Base-by-base conservation (phyloP, 371 early-diverging fungal species). In the Gilbertella persicaria region DNA sequence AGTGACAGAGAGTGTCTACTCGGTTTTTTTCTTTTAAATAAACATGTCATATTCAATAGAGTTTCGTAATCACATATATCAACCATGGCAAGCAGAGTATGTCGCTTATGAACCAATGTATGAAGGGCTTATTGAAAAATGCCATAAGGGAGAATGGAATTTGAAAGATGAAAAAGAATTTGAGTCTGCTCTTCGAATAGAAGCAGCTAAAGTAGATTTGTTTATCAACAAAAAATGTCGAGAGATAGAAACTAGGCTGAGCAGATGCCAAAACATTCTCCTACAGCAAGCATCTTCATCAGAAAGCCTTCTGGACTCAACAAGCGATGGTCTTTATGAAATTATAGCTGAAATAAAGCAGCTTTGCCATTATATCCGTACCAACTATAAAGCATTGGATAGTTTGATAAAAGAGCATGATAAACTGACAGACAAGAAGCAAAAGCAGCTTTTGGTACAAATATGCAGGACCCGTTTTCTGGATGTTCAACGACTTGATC, bases 301-400 rank as follows among this genome's bases (percentile, higher is more conserved):
- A n/a, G 65, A 13, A 56, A 46, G 28, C 41, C 3, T 14, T 13
- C 23, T 33, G 4, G 26, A 33, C 16, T 46, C 64, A 6, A 56
- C 58, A 19, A 45, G 62, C 16, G 75, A 87, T n/a, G 84, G 90
- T 29, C 82, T 93, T 52, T 83, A 86, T 45, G 71, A 75, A 4
- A 85, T 96, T 36, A 80, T 93, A 28, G 78, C 78, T 39, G 96
- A 96, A 55, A 78, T 95, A 20, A 89, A 87, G 60, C 92, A 94
- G 53, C 79, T 97, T n/a, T 83, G 91, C 40, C 90, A 90, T 73
- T 99, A 89, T 69, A 89, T 93, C 4, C 90, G 97, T 9, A 75
- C 94, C 59, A 99, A 99, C 81, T 94, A 92, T 66, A 84, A 94
- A 24, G 99, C 94, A 8, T 91, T 98, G 55, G 79, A 95, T 54